Conservation (phyloP, 768 basidiomycete genomes). For the Amanita pallidorosea region DNA sequence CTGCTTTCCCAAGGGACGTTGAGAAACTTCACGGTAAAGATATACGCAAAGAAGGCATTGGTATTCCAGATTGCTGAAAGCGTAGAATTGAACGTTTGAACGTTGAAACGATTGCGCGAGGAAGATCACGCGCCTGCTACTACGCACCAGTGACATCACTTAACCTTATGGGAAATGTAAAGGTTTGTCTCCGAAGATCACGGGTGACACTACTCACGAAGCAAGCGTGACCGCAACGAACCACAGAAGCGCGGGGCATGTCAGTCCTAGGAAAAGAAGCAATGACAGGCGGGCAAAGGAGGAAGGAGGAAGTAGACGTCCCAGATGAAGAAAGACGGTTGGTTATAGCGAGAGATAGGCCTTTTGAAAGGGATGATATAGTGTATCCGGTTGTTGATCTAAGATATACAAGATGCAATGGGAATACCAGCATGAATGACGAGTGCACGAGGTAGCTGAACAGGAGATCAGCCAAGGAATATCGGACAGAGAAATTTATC, state of each 20-base stretch:
- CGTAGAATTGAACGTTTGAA: neutral
- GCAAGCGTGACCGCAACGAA: constrained; percentile 60
- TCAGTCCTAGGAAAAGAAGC: constrained; percentile 45
- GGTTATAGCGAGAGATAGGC: constrained; percentile 40
- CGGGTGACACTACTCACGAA: constrained; percentile 41
- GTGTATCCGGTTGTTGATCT: constrained; percentile 36
- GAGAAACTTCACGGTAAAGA: constrained; percentile 69
- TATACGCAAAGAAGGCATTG: constrained; percentile 85
- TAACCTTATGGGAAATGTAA: constrained; percentile 33
- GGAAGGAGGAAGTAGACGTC: constrained; percentile 23
- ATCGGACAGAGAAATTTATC: constrained; percentile 14
- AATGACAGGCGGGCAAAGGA: constrained; percentile 28
- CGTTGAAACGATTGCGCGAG: constrained; percentile 7
- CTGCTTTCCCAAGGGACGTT: constrained; percentile 50
- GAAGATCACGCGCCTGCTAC: constrained; percentile 7
- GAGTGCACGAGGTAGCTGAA: constrained; percentile 82
- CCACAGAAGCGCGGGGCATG: constrained; percentile 62
- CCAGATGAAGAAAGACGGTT: constrained; percentile 29
- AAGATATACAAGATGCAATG: constrained; percentile 69
- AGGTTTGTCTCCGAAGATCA: constrained; percentile 2
- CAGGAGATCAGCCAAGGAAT: neutral
- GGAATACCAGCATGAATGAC: constrained; percentile 67
- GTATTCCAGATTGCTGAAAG: constrained; percentile 66
- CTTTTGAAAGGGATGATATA: constrained; percentile 34
- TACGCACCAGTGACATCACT: constrained; percentile 65